Conservation (phyloP, 2,329 filamentous ascomycete species). For the Plectosphaerella cucumerina region DNA sequence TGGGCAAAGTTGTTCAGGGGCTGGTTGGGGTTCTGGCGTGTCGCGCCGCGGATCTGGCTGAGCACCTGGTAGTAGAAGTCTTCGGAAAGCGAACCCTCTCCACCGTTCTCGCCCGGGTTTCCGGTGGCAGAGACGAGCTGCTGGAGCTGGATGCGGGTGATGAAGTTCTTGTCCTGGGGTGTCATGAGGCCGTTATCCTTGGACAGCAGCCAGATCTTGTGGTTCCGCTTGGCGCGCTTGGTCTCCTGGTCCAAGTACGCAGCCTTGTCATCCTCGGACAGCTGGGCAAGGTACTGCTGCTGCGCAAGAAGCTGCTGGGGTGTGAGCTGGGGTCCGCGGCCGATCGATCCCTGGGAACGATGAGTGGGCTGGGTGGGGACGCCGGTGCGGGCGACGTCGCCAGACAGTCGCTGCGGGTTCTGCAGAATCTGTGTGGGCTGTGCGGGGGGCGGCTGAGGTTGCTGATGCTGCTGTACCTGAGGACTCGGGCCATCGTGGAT, state of each 20-base stretch:
- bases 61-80: conserved; percentile 99
- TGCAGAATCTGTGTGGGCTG: conserved; percentile 74
- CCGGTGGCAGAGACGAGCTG: conserved; percentile 92
- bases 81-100: conserved; percentile 77
- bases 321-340: conserved; percentile 48
- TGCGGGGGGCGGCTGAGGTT: conserved; percentile 30
- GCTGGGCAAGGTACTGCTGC: conserved; percentile 48
- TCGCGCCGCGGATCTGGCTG: conserved; percentile 85
- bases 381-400: conserved; percentile 35
- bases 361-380: conserved; percentile 30
- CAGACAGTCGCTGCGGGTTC: conserved; percentile 65
- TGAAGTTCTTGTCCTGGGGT: conserved; percentile 98
- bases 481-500: conserved; percentile 25
- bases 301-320: conserved; percentile 46
- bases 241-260: conserved; percentile 87
- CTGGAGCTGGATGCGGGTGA: conserved; percentile 94
- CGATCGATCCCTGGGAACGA: conserved; percentile 53
- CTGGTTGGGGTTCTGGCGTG: conserved; percentile 86
- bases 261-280: conserved; percentile 80
- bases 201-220: conserved; percentile 92
- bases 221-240: conserved; percentile 92
- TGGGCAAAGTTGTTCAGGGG: conserved; percentile 95
- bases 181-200: conserved; percentile 98
- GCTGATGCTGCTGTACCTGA: conserved; percentile 29
- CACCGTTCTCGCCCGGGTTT: conserved; percentile 73